phyloP scores from a whole-genome alignment of 805 yeast genomes.

The Lachancea meyersii region DNA sequence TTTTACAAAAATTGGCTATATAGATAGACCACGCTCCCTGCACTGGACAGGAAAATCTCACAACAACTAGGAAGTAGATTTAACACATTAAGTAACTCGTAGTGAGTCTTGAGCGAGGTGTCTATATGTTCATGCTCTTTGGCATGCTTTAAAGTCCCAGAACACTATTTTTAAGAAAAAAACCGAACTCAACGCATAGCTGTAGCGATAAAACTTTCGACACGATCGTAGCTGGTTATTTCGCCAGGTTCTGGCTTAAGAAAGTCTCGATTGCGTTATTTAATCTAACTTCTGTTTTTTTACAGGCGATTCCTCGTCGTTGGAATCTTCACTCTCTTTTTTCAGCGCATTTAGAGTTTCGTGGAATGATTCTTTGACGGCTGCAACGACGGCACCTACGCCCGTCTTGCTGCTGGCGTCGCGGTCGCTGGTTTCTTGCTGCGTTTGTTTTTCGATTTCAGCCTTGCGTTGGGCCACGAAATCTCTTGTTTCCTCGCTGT shows the following conservation, averaged over 20 bases:
- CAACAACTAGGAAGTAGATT: no score
- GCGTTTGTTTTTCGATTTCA: conserved; percentile 3
- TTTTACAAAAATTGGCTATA: no score
- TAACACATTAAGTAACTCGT: no score
- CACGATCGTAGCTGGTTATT: no score
- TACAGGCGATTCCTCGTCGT: background rate
- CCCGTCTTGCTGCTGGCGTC: background rate
- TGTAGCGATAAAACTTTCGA: no score
- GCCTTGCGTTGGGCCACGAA: conserved; percentile 8
- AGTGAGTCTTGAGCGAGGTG: no score
- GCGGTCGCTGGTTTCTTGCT: background rate
- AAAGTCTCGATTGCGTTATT: background rate
- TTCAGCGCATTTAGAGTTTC: background rate
- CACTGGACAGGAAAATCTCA: no score
- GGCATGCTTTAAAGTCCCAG: no score
- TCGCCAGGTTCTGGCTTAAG: background rate
- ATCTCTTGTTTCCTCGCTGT: conserved; percentile 15
- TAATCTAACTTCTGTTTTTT: background rate
- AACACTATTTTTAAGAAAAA: no score
- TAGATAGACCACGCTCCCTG: no score
- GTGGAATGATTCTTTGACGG: background rate
- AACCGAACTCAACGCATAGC: no score
- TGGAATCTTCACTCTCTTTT: background rate
- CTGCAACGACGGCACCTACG: background rate
- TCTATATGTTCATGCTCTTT: no score